Conservation (phyloP, 441 rosid species). For the Corymbia calophylla region DNA sequence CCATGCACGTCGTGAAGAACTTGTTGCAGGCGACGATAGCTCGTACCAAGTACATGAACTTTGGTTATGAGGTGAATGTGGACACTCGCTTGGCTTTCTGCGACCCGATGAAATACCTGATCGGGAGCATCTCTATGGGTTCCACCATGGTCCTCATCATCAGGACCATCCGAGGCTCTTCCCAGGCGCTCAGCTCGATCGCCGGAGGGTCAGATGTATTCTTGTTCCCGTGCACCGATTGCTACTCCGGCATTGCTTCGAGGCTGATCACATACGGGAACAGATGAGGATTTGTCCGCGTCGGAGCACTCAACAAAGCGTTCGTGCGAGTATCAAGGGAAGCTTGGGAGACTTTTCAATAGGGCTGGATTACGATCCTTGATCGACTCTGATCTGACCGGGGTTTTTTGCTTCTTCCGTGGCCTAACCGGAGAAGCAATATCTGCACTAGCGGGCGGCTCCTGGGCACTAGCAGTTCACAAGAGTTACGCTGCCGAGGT, state of each 20-base stretch:
- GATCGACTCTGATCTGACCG: constrained; percentile 66
- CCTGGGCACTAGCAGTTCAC: constrained; percentile 51
- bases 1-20: constrained; percentile 65
- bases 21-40: constrained; percentile 49
- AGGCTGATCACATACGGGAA: constrained; percentile 41
- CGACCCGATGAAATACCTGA: constrained; percentile 35
- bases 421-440: constrained; percentile 56
- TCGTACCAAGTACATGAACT: constrained; percentile 39
- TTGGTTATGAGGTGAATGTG: constrained; percentile 40
- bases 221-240: constrained; percentile 59
- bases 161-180: constrained; percentile 39
- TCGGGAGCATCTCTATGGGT: constrained; percentile 61
- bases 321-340: constrained; percentile 60
- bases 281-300: constrained; percentile 81
- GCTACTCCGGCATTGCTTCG: constrained; percentile 51
- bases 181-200: constrained; percentile 35
- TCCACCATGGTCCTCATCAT: constrained; percentile 47
- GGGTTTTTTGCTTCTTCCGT: constrained; percentile 63
- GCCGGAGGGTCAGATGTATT: constrained; percentile 58
- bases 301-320: constrained; percentile 55
- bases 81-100: constrained; percentile 26
- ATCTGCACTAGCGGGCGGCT: constrained; percentile 46
- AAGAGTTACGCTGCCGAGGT: constrained; percentile 51
- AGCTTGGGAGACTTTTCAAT: constrained; percentile 50
- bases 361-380: constrained; percentile 28